These are phyloP conservation scores for Clavaria fumosa DNA, from an alignment of 768 basidiomycete genomes.

Conservation along the genomic window DNA sequence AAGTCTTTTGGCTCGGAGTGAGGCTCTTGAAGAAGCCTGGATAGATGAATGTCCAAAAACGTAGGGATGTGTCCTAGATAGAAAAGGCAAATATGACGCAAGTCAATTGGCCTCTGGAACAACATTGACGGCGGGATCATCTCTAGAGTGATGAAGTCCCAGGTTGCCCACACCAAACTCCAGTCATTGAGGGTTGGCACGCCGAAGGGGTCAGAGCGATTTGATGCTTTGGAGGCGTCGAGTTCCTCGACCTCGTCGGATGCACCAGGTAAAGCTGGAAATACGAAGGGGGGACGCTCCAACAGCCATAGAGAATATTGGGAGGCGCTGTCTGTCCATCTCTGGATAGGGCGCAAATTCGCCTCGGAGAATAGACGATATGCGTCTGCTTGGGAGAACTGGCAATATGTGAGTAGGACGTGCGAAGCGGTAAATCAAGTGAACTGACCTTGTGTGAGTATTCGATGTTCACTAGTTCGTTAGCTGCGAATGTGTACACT, in stretches of 20 bases:
- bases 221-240: constrained; percentile 13
- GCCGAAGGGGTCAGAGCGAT: constrained; percentile 35
- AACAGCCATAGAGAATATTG: constrained; percentile 83
- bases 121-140: constrained; percentile 87
- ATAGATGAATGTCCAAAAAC: constrained; percentile 84
- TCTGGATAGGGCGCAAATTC: constrained; percentile 69
- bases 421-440: background rate
- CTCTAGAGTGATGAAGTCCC: constrained; percentile 70
- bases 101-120: constrained; percentile 80
- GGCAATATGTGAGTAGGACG: constrained; percentile 2
- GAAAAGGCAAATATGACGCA: constrained; percentile 88
- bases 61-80: constrained; percentile 64
- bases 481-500: constrained; percentile 39
- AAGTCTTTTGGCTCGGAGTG: constrained; percentile 76
- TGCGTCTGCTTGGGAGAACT: constrained; percentile 73
- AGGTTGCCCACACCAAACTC: constrained; percentile 70
- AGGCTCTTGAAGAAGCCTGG: constrained; percentile 54
- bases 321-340: constrained; percentile 63
- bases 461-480: constrained; percentile 77
- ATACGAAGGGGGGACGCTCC: constrained; percentile 70
- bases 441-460: constrained; percentile 65
- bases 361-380: constrained; percentile 54
- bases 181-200: constrained; percentile 69
- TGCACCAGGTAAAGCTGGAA: constrained; percentile 43
- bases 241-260: constrained; percentile 12